phyloP scores from a whole-genome alignment of 139 green algal genomes.

The Axilococcus clingmanii region DNA sequence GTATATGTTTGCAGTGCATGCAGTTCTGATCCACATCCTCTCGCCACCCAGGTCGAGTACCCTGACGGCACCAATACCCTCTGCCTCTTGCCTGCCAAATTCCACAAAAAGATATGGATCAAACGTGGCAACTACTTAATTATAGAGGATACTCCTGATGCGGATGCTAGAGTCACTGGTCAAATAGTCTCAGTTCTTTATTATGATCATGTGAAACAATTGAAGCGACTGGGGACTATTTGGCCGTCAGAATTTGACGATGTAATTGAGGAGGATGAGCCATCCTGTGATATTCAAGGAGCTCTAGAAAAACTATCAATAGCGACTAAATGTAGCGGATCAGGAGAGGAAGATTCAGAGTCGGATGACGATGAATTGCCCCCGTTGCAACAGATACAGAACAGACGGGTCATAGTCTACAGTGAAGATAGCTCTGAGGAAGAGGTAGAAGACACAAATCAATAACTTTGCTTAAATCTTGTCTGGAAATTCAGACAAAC shows the following conservation, averaged over 20 bases:
- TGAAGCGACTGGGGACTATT: slow-evolving; percentile 34
- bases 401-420: slow-evolving; percentile 13
- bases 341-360: not conserved
- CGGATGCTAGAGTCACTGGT: slow-evolving; percentile 35
- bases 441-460: too few relatives aligned
- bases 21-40: not conserved
- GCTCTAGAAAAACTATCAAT: too few relatives aligned
- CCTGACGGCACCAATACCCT: slow-evolving; percentile 43
- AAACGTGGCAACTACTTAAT: slow-evolving; percentile 52
- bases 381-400: slow-evolving; percentile 19
- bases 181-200: slow-evolving; percentile 52
- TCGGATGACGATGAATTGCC: slow-evolving; percentile 18
- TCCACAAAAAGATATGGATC: slow-evolving; percentile 76
- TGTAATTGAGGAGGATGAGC: too few relatives aligned
- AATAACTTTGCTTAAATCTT: too few relatives aligned
- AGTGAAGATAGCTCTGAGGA: too few relatives aligned
- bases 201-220: slow-evolving; percentile 47
- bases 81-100: slow-evolving; percentile 55
- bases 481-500: slow-evolving; percentile 2
- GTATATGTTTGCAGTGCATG: not conserved
- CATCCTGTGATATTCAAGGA: too few relatives aligned
- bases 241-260: slow-evolving; percentile 36
- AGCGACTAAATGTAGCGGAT: too few relatives aligned
- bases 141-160: slow-evolving; percentile 20
- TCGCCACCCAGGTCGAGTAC: slow-evolving; percentile 45